phyloP scores from a whole-genome alignment of 768 basidiomycete genomes.

The Pulveroboletus frians region DNA sequence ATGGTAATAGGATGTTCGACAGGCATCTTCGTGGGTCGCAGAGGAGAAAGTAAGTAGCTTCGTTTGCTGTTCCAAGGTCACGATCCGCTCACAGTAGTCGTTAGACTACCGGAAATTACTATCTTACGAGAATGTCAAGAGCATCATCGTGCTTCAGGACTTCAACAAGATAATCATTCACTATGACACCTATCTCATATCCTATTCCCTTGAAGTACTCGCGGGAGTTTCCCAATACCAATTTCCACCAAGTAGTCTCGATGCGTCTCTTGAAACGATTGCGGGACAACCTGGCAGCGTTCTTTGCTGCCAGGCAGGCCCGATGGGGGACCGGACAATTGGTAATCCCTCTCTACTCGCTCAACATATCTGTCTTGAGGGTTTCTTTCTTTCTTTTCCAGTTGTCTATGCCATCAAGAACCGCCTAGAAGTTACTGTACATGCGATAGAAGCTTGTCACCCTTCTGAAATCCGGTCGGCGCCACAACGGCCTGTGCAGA shows the following conservation, averaged over 20 bases:
- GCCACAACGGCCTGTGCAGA: conserved; percentile 32
- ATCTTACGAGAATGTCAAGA: conserved; percentile 42
- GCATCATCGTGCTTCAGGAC: conserved; percentile 52
- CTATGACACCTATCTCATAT: conserved; percentile 48
- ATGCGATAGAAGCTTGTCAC: conserved; percentile 54
- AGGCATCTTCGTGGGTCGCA: conserved; percentile 65
- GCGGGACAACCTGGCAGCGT: conserved; percentile 51
- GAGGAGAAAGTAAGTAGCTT: conserved; percentile 46
- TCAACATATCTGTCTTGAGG: conserved; percentile 4
- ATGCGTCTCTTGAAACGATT: conserved; percentile 58
- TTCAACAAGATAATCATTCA: conserved; percentile 70
- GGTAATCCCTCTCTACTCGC: conserved; percentile 36
- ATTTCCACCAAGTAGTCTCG: conserved; percentile 41
- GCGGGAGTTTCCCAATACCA: conserved; percentile 53
- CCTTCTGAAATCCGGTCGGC: conserved; percentile 33
- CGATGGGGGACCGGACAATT: conserved; percentile 48
- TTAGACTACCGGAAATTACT: conserved; percentile 59
- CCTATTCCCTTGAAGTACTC: conserved; percentile 71
- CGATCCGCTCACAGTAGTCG: neutral
- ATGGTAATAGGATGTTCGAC: conserved; percentile 59
- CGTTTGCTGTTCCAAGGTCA: neutral
- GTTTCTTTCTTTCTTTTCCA: conserved; percentile 24
- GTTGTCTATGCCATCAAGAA: conserved; percentile 66
- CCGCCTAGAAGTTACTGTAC: conserved; percentile 54
- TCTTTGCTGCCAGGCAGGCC: conserved; percentile 56